Evolutionary conservation across 2,329 filamentous ascomycete species (phyloP).

Genomic region (Claviceps sp.): DNA sequence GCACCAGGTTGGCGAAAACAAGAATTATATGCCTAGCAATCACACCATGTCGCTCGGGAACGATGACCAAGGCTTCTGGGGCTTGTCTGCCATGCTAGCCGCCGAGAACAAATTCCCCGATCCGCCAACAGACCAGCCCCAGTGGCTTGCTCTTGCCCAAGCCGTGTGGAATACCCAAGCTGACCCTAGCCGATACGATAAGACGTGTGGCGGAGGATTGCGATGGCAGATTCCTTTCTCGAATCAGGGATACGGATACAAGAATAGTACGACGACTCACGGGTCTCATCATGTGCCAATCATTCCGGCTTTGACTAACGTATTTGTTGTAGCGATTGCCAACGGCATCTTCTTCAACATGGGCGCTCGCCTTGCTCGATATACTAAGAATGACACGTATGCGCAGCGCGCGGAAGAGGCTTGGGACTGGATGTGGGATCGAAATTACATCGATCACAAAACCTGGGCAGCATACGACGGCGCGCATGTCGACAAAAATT

Average conservation of each 20-base stretch:
- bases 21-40: slow-evolving; percentile 48
- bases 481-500: slow-evolving; percentile 42
- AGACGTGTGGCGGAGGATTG: slow-evolving; percentile 53
- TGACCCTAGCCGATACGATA: slow-evolving; percentile 46
- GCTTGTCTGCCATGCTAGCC: slow-evolving; percentile 51
- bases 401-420: slow-evolving; percentile 45
- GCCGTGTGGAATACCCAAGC: slow-evolving; percentile 55
- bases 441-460: slow-evolving; percentile 45
- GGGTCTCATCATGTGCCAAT: background rate
- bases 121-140: slow-evolving; percentile 36
- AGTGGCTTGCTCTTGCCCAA: slow-evolving; percentile 54
- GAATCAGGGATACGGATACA: slow-evolving; percentile 67
- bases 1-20: slow-evolving; percentile 41
- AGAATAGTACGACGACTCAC: slow-evolving; percentile 37
- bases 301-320: background rate
- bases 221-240: slow-evolving; percentile 67
- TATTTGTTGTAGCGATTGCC: slow-evolving; percentile 31
- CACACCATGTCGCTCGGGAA: slow-evolving; percentile 49
- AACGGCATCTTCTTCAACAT: slow-evolving; percentile 53
- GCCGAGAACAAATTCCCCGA: slow-evolving; percentile 52
- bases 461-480: slow-evolving; percentile 53
- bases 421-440: slow-evolving; percentile 45
- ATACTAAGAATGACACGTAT: slow-evolving; percentile 54
- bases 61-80: slow-evolving; percentile 62
- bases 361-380: slow-evolving; percentile 55